These are phyloP conservation scores for Colletotrichum spaethianum DNA, from an alignment of 2,329 filamentous ascomycete species.

Conservation along the genomic window DNA sequence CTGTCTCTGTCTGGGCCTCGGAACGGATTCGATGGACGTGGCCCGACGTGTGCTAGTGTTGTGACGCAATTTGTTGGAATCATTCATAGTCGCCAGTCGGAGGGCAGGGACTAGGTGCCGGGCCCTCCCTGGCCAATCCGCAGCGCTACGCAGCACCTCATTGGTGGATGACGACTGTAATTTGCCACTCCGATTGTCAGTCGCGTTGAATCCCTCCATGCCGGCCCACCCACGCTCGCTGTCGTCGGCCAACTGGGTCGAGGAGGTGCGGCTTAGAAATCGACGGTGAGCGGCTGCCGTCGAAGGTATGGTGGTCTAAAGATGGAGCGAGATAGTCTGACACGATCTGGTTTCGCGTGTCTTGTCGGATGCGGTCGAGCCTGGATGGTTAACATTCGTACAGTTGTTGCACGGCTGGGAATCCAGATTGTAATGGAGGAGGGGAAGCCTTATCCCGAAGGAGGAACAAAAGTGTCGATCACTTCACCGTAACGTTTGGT, in stretches of 20 bases:
- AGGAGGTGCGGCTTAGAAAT: constrained; percentile 35
- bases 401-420: constrained; percentile 15
- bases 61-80: constrained; percentile 41
- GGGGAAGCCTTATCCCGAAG: constrained; percentile 8
- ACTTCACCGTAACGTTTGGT: constrained; percentile 32
- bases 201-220: neutral
- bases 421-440: constrained; percentile 28
- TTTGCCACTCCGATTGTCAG: constrained; percentile 29
- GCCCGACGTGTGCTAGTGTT: constrained; percentile 30
- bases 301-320: constrained; percentile 9
- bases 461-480: constrained; percentile 32
- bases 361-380: constrained; percentile 2
- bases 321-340: constrained; percentile 6
- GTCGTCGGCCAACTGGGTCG: constrained; percentile 14
- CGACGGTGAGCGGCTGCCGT: neutral
- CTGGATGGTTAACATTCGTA: neutral
- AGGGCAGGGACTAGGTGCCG: constrained; percentile 22
- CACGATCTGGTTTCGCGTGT: constrained; percentile 4
- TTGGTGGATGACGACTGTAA: constrained; percentile 23
- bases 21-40: constrained; percentile 15
- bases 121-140: constrained; percentile 24
- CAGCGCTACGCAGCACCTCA: constrained; percentile 10
- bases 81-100: constrained; percentile 16
- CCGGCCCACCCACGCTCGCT: constrained; percentile 28
- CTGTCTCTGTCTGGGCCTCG: neutral